Evolutionary conservation across 768 basidiomycete species (phyloP).

Genomic region (Pilatotrama ljubarskyi): DNA sequence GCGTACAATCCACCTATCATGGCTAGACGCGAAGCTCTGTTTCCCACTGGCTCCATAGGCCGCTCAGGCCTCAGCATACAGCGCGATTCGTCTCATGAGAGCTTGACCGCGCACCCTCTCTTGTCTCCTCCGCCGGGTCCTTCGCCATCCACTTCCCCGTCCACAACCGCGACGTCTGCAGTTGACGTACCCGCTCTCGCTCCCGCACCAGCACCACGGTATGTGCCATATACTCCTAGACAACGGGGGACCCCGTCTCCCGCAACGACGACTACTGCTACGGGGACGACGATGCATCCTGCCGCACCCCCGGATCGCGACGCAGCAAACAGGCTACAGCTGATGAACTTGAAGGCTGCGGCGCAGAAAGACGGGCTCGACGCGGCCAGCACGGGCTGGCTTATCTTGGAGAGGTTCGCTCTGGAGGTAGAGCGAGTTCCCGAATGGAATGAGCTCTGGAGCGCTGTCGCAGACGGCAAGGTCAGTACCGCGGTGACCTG

Average conservation of each 20-base stretch:
- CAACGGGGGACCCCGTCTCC: slow-evolving; percentile 57
- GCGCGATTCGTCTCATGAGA: slow-evolving; percentile 44
- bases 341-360: slow-evolving; percentile 72
- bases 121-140: slow-evolving; percentile 44
- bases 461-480: slow-evolving; percentile 62
- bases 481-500: slow-evolving; percentile 39
- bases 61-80: slow-evolving; percentile 20
- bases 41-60: slow-evolving; percentile 28
- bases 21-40: slow-evolving; percentile 31
- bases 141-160: slow-evolving; percentile 30
- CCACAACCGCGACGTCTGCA: slow-evolving; percentile 10
- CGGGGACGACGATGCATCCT: slow-evolving; percentile 43
- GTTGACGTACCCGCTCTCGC: neutral
- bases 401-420: slow-evolving; percentile 71
- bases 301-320: slow-evolving; percentile 39
- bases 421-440: slow-evolving; percentile 47
- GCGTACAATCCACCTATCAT: slow-evolving; percentile 6
- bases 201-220: slow-evolving; percentile 41
- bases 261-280: slow-evolving; percentile 48
- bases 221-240: slow-evolving; percentile 77
- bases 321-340: slow-evolving; percentile 67
- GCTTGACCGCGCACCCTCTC: slow-evolving; percentile 63
- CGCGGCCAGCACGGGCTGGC: slow-evolving; percentile 67
- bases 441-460: slow-evolving; percentile 76
- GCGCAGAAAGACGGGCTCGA: slow-evolving; percentile 70